phyloP scores from a whole-genome alignment of 345 rosid genomes.

The Camelina sativa region DNA sequence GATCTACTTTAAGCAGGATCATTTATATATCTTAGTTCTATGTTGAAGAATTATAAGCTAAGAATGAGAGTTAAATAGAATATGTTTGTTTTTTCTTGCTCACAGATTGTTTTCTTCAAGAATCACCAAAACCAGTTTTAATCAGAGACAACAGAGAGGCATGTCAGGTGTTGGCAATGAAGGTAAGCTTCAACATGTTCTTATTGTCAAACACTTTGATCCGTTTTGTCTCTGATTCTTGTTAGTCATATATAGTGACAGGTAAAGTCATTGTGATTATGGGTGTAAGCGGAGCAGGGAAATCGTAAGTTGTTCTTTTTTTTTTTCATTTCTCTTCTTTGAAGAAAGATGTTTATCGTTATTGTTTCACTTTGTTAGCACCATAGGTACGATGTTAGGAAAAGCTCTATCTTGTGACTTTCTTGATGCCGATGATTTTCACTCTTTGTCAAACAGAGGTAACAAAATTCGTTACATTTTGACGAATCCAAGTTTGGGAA shows the following conservation, averaged over 20 bases:
- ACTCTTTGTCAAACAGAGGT: conserved; percentile 79
- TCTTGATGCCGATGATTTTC: conserved; percentile 91
- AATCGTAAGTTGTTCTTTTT: conserved; percentile 55
- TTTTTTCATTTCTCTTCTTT: not conserved
- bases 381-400: conserved; percentile 69
- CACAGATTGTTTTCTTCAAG: conserved; percentile 24
- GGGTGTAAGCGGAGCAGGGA: conserved; percentile 85
- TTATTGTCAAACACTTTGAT: conserved; percentile 2
- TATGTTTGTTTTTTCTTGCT: conserved; percentile 10
- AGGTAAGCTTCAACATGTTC: conserved; percentile 29
- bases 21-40: not conserved
- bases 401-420: conserved; percentile 58
- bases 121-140: conserved; percentile 4
- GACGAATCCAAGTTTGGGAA: not conserved
- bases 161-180: conserved; percentile 18
- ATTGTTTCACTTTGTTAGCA: conserved; percentile 50
- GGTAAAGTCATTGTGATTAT: conserved; percentile 62
- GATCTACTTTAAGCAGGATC: not conserved
- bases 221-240: conserved; percentile 8
- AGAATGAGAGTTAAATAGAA: not conserved
- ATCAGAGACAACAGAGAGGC: not conserved
- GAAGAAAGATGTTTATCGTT: not conserved
- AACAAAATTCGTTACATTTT: not conserved
- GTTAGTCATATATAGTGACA: conserved; percentile 17
- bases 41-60: not conserved